A percentile compares a stretch with the other conserved stretches of the same genome.
Conservation (phyloP, 805 yeast genomes). For the Nadsonia fulvescens region DNA sequence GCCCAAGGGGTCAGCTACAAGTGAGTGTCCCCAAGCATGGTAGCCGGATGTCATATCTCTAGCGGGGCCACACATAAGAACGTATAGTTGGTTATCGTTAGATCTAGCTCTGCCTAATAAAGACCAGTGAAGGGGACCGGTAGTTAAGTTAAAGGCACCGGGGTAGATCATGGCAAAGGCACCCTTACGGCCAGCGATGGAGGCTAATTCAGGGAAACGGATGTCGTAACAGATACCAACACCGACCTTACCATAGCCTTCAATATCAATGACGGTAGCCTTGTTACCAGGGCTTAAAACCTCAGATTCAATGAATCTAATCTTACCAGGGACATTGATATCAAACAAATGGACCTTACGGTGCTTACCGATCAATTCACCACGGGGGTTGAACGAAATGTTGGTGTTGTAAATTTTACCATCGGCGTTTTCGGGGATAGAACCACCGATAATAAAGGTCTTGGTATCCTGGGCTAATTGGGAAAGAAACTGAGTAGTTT, state of each 20-base stretch:
- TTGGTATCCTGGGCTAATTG: constrained; percentile 44
- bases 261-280: constrained; percentile 58
- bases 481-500: constrained; percentile 41
- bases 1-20: constrained; percentile 86
- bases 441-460: constrained; percentile 71
- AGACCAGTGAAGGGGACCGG: constrained; percentile 89
- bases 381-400: constrained; percentile 50
- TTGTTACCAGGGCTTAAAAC: constrained; percentile 64
- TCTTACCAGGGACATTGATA: constrained; percentile 80
- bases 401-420: constrained; percentile 56
- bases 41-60: constrained; percentile 67
- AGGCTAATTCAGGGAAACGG: constrained; percentile 74
- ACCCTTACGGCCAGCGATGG: constrained; percentile 46
- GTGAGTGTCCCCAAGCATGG: constrained; percentile 76
- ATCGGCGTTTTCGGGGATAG: constrained; percentile 61
- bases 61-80: constrained; percentile 80
- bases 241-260: constrained; percentile 55
- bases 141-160: constrained; percentile 80
- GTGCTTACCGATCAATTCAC: constrained; percentile 70
- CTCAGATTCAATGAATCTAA: constrained; percentile 68
- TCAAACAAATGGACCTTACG: constrained; percentile 86
- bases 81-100: constrained; percentile 72
- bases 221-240: constrained; percentile 84
- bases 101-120: constrained; percentile 70
- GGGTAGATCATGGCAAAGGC: constrained; percentile 77